Conservation (phyloP, 2,329 filamentous ascomycete genomes). For the Talaromyces albobiverticillius region DNA sequence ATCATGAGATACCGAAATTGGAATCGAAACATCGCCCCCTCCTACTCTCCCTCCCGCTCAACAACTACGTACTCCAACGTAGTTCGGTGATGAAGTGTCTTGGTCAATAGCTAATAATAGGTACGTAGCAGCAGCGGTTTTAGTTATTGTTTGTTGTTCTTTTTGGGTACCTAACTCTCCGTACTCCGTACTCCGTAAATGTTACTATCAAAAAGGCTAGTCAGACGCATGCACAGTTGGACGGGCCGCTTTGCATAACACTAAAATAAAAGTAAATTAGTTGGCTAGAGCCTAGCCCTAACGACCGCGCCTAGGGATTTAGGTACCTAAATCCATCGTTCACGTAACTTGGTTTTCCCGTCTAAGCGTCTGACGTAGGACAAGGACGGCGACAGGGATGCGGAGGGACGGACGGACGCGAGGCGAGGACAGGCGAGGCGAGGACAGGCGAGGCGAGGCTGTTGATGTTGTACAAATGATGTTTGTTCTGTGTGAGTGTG, state of each 20-base stretch:
- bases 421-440: not conserved
- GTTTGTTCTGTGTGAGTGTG: not conserved
- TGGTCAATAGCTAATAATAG: not conserved
- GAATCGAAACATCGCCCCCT: not conserved
- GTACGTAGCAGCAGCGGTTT: too few species aligned
- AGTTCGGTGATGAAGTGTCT: not conserved
- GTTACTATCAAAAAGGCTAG: not conserved
- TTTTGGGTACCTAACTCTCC: slow-evolving; percentile 3
- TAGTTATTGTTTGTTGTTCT: too few species aligned
- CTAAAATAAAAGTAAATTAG: not conserved
- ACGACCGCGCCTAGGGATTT: not conserved
- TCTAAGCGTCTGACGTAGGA: not conserved
- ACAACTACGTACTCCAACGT: not conserved
- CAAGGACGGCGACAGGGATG: not conserved
- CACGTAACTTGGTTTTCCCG: not conserved
- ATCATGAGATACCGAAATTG: not conserved
- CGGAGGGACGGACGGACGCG: too few species aligned
- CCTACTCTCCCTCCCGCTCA: not conserved
- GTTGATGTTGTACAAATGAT: not conserved
- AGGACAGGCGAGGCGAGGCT: not conserved
- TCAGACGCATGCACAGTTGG: slow-evolving; percentile 12
- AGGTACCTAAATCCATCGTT: not conserved
- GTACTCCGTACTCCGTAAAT: not conserved
- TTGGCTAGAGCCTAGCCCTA: not conserved
- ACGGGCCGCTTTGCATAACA: slow-evolving; percentile 16